Percentiles rank a stretch among this genome's conserved stretches.
Evolutionary conservation across 345 rosid species (phyloP).

Genomic region (Turritis glabra): DNA sequence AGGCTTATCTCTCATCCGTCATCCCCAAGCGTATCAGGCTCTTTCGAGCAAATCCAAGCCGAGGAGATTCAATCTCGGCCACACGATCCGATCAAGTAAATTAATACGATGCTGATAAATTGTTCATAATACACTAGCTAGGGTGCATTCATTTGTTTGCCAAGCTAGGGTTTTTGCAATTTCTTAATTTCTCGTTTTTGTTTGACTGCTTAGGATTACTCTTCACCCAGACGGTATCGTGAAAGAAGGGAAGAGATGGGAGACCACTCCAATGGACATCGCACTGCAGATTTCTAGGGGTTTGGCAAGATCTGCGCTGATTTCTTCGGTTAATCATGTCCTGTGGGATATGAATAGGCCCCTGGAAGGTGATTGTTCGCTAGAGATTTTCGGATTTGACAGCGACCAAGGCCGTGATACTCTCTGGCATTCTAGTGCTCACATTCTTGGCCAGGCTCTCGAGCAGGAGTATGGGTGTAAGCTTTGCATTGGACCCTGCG

Average conservation of each 20-base stretch:
- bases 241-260: conserved; percentile 60
- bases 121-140: too few species aligned
- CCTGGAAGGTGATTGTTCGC: conserved; percentile 62
- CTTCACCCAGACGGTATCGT: not conserved
- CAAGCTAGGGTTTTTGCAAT: too few species aligned
- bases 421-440: conserved; percentile 86
- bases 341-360: conserved; percentile 84
- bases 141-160: too few species aligned
- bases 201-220: not conserved
- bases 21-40: conserved; percentile 20
- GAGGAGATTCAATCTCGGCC: conserved; percentile 49
- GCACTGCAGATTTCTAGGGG: conserved; percentile 57
- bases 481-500: conserved; percentile 84
- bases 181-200: not conserved
- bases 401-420: conserved; percentile 65
- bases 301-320: conserved; percentile 60
- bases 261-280: conserved; percentile 59
- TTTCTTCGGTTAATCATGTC: conserved; percentile 66
- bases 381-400: conserved; percentile 61
- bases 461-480: conserved; percentile 74
- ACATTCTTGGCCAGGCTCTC: conserved; percentile 80
- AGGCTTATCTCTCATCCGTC: not conserved
- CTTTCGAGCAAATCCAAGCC: conserved; percentile 55
- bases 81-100: conserved; percentile 62
- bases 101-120: too few species aligned